Evolutionary conservation across 2,329 filamentous ascomycete genomes (phyloP).

Genomic region (Coniosporium tulheliwenetii): DNA sequence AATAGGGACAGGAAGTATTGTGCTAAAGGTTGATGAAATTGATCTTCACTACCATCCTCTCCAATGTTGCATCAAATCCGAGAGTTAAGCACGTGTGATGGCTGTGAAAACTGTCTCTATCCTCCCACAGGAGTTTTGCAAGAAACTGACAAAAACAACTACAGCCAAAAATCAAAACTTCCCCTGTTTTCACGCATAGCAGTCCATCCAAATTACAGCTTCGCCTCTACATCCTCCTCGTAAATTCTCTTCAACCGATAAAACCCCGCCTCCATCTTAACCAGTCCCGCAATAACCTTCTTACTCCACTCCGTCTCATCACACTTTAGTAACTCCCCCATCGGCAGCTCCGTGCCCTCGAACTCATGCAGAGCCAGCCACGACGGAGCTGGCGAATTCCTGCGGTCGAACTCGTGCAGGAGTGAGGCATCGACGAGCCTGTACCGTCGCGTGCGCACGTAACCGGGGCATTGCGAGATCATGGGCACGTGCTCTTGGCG

Average conservation of each 20-base stretch:
- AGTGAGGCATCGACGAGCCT: conserved; percentile 7
- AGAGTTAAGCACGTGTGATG: too few species aligned
- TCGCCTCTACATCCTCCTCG: background rate
- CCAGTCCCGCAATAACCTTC: background rate
- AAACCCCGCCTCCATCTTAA: conserved; percentile 2
- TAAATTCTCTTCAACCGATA: conserved; percentile 4
- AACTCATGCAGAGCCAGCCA: conserved; percentile 4
- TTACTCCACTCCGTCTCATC: conserved; percentile 4
- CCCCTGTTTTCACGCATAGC: too few species aligned
- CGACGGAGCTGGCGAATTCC: background rate
- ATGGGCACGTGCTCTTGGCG: conserved; percentile 8
- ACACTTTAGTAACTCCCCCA: conserved; percentile 1
- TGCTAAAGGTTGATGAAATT: too few species aligned
- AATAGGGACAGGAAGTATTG: too few species aligned
- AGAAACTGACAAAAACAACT: too few species aligned
- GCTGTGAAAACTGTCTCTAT: too few species aligned
- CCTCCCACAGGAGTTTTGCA: too few species aligned
- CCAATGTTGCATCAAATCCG: too few species aligned
- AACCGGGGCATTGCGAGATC: conserved; percentile 6
- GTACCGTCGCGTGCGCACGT: conserved; percentile 9
- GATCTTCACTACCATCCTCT: too few species aligned
- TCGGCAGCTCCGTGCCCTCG: background rate
- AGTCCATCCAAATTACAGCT: background rate
- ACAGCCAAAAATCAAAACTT: too few species aligned
- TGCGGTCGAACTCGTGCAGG: conserved; percentile 9